Evolutionary conservation across 2,329 filamentous ascomycete species (phyloP).

Genomic region (Aschersonia sp.): DNA sequence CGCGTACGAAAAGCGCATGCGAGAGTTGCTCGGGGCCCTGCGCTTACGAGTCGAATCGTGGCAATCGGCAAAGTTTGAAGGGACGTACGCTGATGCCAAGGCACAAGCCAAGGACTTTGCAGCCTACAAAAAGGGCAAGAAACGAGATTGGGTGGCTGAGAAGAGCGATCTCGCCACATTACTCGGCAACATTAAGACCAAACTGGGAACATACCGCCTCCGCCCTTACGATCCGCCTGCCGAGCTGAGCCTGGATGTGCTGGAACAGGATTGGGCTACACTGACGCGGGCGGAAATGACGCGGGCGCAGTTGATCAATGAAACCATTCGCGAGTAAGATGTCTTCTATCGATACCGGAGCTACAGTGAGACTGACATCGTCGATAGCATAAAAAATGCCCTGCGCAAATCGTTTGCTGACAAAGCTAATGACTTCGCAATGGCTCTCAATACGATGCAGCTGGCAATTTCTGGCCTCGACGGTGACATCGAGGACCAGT

Average conservation of each 20-base stretch:
- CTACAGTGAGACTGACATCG: constrained; percentile 13
- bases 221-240: constrained; percentile 80
- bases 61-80: constrained; percentile 71
- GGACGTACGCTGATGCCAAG: constrained; percentile 87
- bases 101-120: constrained; percentile 69
- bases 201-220: constrained; percentile 85
- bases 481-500: constrained; percentile 89
- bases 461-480: constrained; percentile 93
- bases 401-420: constrained; percentile 88
- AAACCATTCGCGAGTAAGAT: constrained; percentile 82
- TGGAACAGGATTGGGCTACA: constrained; percentile 69
- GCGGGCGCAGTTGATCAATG: constrained; percentile 88
- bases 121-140: constrained; percentile 78
- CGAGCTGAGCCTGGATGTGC: constrained; percentile 65
- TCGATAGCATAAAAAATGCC: constrained; percentile 72
- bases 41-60: constrained; percentile 59
- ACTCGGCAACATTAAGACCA: constrained; percentile 96
- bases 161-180: constrained; percentile 90
- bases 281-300: constrained; percentile 75
- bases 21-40: constrained; percentile 63
- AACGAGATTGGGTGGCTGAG: constrained; percentile 92
- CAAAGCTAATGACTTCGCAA: constrained; percentile 95
- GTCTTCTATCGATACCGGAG: neutral
- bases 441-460: constrained; percentile 88
- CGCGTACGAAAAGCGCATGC: constrained; percentile 84